A percentile compares a stretch with the other conserved stretches of the same genome.
Evolutionary conservation across 176 grass and related monocot genomes (phyloP).

Genomic region (Triticum timopheevii): DNA sequence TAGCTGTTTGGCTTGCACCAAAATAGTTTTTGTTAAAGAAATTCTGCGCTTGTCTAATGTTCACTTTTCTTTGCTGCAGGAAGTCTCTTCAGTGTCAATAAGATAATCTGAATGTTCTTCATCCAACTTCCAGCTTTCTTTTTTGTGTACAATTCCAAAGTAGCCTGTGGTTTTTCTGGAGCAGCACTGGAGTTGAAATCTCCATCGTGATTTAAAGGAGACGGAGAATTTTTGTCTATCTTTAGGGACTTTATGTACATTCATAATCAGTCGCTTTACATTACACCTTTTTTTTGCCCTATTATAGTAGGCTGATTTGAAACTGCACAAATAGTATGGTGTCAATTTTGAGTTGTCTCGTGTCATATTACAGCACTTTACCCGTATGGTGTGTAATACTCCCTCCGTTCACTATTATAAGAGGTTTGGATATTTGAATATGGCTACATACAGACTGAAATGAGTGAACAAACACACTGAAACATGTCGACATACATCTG

Average conservation of each 20-base stretch:
- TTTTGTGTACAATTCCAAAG: constrained; percentile 7
- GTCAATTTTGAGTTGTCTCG: not conserved
- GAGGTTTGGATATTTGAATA: no score
- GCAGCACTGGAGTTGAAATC: constrained; percentile 30
- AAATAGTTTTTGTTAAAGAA: not conserved
- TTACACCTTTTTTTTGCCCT: not conserved
- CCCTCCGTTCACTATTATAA: no score
- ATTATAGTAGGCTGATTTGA: not conserved
- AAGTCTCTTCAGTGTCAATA: not conserved
- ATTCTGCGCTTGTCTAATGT: not conserved
- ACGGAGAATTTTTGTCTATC: not conserved
- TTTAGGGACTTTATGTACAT: not conserved
- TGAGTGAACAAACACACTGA: no score
- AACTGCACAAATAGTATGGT: not conserved
- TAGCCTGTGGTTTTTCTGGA: constrained; percentile 32
- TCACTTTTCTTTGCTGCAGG: constrained; percentile 5
- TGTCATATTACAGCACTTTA: not conserved
- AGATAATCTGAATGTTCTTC: not conserved
- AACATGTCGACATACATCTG: no score
- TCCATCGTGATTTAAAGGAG: not conserved
- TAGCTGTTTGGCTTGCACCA: not conserved
- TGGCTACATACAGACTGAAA: no score
- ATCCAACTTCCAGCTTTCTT: not conserved
- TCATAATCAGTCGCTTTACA: not conserved
- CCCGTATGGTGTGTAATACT: not conserved